phyloP scores from a whole-genome alignment of 192 early-diverging fungal species.

The Mortierella antarctica region DNA sequence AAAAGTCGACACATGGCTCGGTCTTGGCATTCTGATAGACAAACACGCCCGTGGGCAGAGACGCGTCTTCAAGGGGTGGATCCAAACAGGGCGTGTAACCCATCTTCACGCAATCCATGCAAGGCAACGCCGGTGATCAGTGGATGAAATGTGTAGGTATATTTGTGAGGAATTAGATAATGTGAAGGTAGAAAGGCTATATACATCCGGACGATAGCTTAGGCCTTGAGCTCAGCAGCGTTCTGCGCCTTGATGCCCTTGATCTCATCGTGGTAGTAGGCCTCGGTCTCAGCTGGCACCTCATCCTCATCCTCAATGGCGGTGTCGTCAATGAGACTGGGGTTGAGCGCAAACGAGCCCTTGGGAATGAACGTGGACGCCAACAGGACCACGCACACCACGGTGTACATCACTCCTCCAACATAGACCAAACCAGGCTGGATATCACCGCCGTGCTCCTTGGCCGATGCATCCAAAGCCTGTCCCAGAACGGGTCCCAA shows the following conservation, averaged over 20 bases:
- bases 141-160: too few relatives aligned
- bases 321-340: constrained; percentile 34
- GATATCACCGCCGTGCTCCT: constrained; percentile 28
- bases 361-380: constrained; percentile 64
- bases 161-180: too few relatives aligned
- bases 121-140: too few relatives aligned
- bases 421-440: constrained; percentile 51
- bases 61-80: too few relatives aligned
- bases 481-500: constrained; percentile 55
- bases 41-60: too few relatives aligned
- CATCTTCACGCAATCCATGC: too few relatives aligned
- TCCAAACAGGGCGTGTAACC: too few relatives aligned
- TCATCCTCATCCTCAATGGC: constrained; percentile 34
- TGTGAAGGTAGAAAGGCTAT: too few relatives aligned
- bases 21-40: too few relatives aligned
- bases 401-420: constrained; percentile 59
- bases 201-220: too few relatives aligned
- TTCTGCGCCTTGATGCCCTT: not conserved
- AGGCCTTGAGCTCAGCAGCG: too few relatives aligned
- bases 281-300: not conserved
- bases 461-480: constrained; percentile 43
- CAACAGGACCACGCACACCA: constrained; percentile 58
- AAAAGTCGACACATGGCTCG: too few relatives aligned
- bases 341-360: constrained; percentile 61
- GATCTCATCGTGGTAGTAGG: constrained; percentile 3